Evolutionary conservation across 768 basidiomycete species (phyloP).

Genomic region (Serpula lacrymans): DNA sequence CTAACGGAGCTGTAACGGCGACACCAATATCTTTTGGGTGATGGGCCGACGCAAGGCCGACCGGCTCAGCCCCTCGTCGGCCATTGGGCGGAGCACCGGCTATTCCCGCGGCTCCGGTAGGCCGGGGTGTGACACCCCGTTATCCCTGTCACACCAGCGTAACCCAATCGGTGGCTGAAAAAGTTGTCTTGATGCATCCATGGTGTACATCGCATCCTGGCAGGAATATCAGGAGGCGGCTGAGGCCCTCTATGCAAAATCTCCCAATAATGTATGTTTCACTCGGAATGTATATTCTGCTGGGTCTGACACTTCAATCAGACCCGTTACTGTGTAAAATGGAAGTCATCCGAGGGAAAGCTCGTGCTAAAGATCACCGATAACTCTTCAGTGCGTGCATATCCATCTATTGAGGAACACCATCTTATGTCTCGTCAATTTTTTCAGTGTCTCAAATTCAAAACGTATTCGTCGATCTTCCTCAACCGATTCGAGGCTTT

Average conservation of each 20-base stretch:
- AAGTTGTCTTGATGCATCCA: slow-evolving; percentile 51
- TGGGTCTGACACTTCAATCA: slow-evolving; percentile 28
- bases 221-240: slow-evolving; percentile 89
- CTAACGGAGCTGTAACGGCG: too few species aligned
- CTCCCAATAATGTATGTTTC: slow-evolving; percentile 66
- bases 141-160: too few species aligned
- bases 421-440: not conserved
- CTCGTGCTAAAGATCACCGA: slow-evolving; percentile 94
- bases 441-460: slow-evolving; percentile 91
- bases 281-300: not conserved
- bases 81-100: too few species aligned
- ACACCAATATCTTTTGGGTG: too few species aligned
- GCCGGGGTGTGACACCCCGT: too few species aligned
- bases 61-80: too few species aligned
- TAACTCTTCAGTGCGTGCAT: slow-evolving; percentile 68
- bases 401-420: not conserved
- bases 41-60: too few species aligned
- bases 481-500: slow-evolving; percentile 95
- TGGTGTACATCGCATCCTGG: slow-evolving; percentile 91
- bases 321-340: slow-evolving; percentile 92
- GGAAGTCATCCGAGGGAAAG: slow-evolving; percentile 80
- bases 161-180: too few species aligned
- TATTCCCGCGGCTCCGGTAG: too few species aligned
- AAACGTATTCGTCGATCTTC: slow-evolving; percentile 90
- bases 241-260: slow-evolving; percentile 76